Conservation (phyloP, 352 stramenopile species). For the Phytophthora pluvialis region DNA sequence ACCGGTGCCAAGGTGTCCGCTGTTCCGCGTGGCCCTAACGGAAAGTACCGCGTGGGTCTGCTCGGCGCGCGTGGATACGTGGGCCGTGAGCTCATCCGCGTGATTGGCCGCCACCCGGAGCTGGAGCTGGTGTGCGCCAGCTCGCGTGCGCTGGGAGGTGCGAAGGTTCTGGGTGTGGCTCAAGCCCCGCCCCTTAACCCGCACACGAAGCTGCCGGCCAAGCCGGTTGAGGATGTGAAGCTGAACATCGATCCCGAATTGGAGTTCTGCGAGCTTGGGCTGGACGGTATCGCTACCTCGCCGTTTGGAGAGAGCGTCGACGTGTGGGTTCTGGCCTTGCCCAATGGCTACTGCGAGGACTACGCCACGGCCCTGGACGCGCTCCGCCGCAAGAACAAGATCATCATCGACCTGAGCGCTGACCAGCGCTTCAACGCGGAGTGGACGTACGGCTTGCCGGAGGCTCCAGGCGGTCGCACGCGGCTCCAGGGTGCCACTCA, state of each 20-base stretch:
- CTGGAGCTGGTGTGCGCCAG: conserved; percentile 87
- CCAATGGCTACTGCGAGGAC: conserved; percentile 87
- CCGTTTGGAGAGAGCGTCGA: conserved; percentile 80
- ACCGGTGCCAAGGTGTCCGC: conserved; percentile 16
- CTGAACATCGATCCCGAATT: conserved; percentile 77
- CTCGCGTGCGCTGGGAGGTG: conserved; percentile 75
- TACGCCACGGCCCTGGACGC: conserved; percentile 76
- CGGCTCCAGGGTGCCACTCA: conserved; percentile 69
- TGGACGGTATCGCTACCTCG: conserved; percentile 75
- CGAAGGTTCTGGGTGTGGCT: conserved; percentile 83
- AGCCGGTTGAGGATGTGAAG: conserved; percentile 40
- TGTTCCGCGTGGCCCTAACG: conserved; percentile 32
- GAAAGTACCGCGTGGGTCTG: conserved; percentile 84
- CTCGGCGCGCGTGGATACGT: conserved; percentile 89
- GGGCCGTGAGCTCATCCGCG: conserved; percentile 85
- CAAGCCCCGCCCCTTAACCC: conserved; percentile 80
- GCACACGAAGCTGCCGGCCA: conserved; percentile 79
- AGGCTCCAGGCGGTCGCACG: conserved; percentile 69
- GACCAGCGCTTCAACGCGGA: conserved; percentile 89
- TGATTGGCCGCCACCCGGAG: conserved; percentile 79
- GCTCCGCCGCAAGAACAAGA: conserved; percentile 73
- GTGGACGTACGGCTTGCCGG: conserved; percentile 89
- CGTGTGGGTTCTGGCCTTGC: conserved; percentile 88
- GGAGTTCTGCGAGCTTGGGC: conserved; percentile 83
- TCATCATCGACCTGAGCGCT: conserved; percentile 89